Evolutionary conservation across 805 yeast species (phyloP).

Genomic region (Priceomyces medius): DNA sequence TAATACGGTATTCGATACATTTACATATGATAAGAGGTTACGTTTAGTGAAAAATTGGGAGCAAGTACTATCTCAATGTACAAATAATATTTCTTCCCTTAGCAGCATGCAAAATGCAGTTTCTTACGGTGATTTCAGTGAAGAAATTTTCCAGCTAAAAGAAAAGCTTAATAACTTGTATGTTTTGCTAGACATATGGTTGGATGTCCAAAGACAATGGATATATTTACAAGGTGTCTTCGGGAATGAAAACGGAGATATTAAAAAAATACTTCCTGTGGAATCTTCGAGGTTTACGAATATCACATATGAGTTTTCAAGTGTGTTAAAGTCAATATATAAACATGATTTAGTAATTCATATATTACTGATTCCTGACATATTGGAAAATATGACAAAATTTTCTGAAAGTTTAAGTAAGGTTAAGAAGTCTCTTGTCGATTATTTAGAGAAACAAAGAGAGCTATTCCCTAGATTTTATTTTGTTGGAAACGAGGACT

Average conservation of each 20-base stretch:
- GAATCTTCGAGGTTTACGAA: conserved; percentile 68
- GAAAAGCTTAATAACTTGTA: conserved; percentile 50
- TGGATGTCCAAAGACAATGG: conserved; percentile 88
- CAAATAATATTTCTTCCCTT: conserved; percentile 61
- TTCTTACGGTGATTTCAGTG: conserved; percentile 58
- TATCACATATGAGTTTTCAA: conserved; percentile 60
- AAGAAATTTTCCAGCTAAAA: conserved; percentile 55
- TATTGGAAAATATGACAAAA: conserved; percentile 47
- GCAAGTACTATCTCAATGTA: conserved; percentile 52
- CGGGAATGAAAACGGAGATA: conserved; percentile 51
- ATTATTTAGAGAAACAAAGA: conserved; percentile 79
- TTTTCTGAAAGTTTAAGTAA: conserved; percentile 54
- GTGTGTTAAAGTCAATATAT: conserved; percentile 48
- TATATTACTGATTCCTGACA: conserved; percentile 47
- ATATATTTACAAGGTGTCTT: conserved; percentile 80
- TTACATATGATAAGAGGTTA: conserved; percentile 50
- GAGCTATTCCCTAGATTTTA: conserved; percentile 76
- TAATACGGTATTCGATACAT: conserved; percentile 47
- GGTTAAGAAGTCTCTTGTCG: conserved; percentile 65
- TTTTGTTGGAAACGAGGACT: conserved; percentile 87
- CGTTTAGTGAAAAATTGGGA: conserved; percentile 71
- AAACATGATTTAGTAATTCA: conserved; percentile 56
- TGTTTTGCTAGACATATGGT: conserved; percentile 64
- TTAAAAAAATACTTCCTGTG: conserved; percentile 61
- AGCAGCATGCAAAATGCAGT: conserved; percentile 71